A percentile compares a stretch with the other conserved stretches of the same genome.
These are phyloP conservation scores for Aspergillus japonicus DNA, from an alignment of 2,329 filamentous ascomycete species.

Conservation along the genomic window DNA sequence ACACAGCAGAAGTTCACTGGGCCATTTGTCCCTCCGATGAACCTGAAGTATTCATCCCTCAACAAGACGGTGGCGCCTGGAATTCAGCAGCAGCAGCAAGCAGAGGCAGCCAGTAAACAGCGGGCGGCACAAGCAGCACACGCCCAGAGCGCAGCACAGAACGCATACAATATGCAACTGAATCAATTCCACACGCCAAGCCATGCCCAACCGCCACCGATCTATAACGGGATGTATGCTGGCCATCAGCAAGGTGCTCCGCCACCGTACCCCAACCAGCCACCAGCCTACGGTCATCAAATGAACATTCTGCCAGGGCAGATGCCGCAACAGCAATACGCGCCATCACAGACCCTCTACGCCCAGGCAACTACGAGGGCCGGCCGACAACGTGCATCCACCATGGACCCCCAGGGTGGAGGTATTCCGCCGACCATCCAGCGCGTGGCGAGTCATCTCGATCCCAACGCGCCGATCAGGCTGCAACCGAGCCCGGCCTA, in stretches of 20 bases:
- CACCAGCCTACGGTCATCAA: constrained; percentile 66
- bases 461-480: constrained; percentile 89
- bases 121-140: constrained; percentile 67
- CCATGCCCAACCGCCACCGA: constrained; percentile 52
- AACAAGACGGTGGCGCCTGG: constrained; percentile 88
- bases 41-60: constrained; percentile 80
- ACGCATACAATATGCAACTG: constrained; percentile 66
- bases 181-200: constrained; percentile 53
- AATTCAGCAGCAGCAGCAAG: constrained; percentile 93
- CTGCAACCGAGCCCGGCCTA: constrained; percentile 95
- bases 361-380: constrained; percentile 73
- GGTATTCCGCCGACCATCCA: constrained; percentile 92
- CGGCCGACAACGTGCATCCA: constrained; percentile 84
- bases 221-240: constrained; percentile 79
- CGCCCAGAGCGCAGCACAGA: constrained; percentile 66
- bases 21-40: constrained; percentile 96
- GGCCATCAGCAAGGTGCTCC: constrained; percentile 66
- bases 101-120: constrained; percentile 90
- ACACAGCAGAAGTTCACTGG: constrained; percentile 97
- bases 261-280: constrained; percentile 76
- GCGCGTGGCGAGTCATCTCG: constrained; percentile 90
- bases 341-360: constrained; percentile 69
- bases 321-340: constrained; percentile 65
- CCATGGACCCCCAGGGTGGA: constrained; percentile 91
- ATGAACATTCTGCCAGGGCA: constrained; percentile 70